These are phyloP conservation scores for Acrocalymma vagum DNA, from an alignment of 2,329 filamentous ascomycete genomes.

Conservation along the genomic window DNA sequence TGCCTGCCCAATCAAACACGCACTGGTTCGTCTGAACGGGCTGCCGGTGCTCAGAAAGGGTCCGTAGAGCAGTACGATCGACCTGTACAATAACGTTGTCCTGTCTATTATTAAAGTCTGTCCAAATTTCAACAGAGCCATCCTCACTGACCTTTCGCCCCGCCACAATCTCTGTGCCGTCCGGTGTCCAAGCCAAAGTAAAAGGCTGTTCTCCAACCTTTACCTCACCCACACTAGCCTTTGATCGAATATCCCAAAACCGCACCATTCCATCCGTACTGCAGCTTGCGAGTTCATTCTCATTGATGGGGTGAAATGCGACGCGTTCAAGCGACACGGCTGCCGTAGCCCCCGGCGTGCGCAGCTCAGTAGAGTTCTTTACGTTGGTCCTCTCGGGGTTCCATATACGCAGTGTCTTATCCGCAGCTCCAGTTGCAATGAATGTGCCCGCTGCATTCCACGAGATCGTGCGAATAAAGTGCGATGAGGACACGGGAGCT, in stretches of 20 bases:
- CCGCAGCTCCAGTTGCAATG: slow-evolving; percentile 80
- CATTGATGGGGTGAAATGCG: slow-evolving; percentile 79
- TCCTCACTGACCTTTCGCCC: slow-evolving; percentile 70
- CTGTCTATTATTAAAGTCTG: slow-evolving; percentile 48
- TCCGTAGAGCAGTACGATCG: slow-evolving; percentile 65
- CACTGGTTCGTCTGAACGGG: slow-evolving; percentile 74
- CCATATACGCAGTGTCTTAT: slow-evolving; percentile 79
- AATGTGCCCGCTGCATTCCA: slow-evolving; percentile 89
- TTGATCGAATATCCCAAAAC: slow-evolving; percentile 82
- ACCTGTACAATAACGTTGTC: slow-evolving; percentile 70
- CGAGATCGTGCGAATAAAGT: slow-evolving; percentile 74
- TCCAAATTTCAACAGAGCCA: neutral
- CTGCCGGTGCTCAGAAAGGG: slow-evolving; percentile 68
- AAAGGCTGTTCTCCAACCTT: slow-evolving; percentile 69
- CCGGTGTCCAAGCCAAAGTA: slow-evolving; percentile 77
- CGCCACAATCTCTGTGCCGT: slow-evolving; percentile 74
- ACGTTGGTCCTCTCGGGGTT: slow-evolving; percentile 79
- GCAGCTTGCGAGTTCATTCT: slow-evolving; percentile 79
- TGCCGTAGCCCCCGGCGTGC: slow-evolving; percentile 59
- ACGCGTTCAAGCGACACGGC: slow-evolving; percentile 70
- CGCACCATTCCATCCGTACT: slow-evolving; percentile 77
- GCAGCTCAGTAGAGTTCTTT: slow-evolving; percentile 80
- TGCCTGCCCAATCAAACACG: slow-evolving; percentile 76
- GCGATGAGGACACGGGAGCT: slow-evolving; percentile 39
- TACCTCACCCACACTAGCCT: slow-evolving; percentile 74